Evolutionary conservation across 169 alveolate genomes (phyloP), one percentile per base, ranked within the genome.

Genomic region (Plasmodium ovale): DNA sequence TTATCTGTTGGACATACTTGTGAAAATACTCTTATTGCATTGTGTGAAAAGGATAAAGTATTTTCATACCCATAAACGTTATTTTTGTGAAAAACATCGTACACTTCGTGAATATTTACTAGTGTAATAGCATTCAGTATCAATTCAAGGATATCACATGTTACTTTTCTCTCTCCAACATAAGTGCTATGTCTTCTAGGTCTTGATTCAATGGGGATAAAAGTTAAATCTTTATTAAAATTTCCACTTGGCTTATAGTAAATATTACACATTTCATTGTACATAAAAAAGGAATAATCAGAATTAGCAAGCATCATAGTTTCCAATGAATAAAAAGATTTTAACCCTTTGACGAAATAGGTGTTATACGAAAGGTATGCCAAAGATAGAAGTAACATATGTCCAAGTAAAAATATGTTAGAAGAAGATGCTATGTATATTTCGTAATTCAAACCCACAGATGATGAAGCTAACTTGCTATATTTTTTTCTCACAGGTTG

Each of bases 11-110:
- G 90, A 19, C 90, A 82, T n/a, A 82, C 90, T 42, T 64, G 64
- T 33, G 90, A 82, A 70, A 82, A 82, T 67, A 82, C 42, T 59
- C 90, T 64, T 29, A 82, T 44, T 35, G 85, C 90, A 68, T 67
- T 82, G 44, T 31, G n/a, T 56, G 85, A 21, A 68, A 82, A 82
- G 21, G 90, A 82, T 31, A 82, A n/a, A 12, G 85, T 53, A 70
- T 68, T 82, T 82, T 82, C 90, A 82, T 59, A 82, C 25, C 84
- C 84, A 14, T 49, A 12, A 19, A 59, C 72, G 12, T 42, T 29
- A 82, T 71, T 82, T 4, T 23, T 82, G 27, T 44, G 14, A 39
- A 82, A 82, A 3, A 51, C 84, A 19, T 82, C 54, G 16, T 64
- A 25, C 19, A 82, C 21, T 82, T 82, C 90, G 33, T 82, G 25